phyloP scores from a whole-genome alignment of 106 monocot species.

The Apostasia ramifera region DNA sequence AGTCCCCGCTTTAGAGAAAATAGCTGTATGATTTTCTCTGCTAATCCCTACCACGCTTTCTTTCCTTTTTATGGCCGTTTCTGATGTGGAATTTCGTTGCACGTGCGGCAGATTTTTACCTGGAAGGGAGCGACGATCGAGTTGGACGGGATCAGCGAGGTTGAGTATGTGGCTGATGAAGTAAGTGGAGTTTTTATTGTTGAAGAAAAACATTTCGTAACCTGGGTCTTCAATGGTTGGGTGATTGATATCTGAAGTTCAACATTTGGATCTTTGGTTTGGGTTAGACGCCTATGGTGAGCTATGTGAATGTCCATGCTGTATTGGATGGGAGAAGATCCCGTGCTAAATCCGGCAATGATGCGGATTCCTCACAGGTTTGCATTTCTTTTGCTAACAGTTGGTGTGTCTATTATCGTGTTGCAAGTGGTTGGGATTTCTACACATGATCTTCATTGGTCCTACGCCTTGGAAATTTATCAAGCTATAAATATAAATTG shows the following conservation, averaged over 20 bases:
- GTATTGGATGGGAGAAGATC: constrained; percentile 79
- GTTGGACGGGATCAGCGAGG: constrained; percentile 74
- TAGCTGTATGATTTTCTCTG: constrained; percentile 40
- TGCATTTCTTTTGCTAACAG: not conserved
- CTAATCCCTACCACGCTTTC: not conserved
- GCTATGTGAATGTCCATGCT: constrained; percentile 96
- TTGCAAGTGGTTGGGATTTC: too few species aligned
- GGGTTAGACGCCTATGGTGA: constrained; percentile 82
- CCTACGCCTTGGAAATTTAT: too few species aligned
- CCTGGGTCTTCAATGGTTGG: not conserved
- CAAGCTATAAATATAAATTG: too few species aligned
- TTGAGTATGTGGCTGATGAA: constrained; percentile 94
- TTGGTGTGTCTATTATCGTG: too few species aligned
- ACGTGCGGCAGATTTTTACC: constrained; percentile 62
- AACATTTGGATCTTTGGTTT: not conserved
- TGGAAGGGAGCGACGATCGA: constrained; percentile 88
- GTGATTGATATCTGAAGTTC: not conserved
- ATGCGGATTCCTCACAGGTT: constrained; percentile 57
- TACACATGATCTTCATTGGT: too few species aligned
- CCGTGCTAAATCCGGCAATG: constrained; percentile 40
- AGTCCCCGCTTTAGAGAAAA: constrained; percentile 66
- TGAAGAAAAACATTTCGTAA: not conserved
- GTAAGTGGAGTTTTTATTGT: constrained; percentile 17
- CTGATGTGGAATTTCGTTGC: not conserved
- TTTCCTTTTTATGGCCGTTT: not conserved